Evolutionary conservation across 495 filamentous ascomycete species (phyloP).

Genomic region (Daldinia vernicosa): DNA sequence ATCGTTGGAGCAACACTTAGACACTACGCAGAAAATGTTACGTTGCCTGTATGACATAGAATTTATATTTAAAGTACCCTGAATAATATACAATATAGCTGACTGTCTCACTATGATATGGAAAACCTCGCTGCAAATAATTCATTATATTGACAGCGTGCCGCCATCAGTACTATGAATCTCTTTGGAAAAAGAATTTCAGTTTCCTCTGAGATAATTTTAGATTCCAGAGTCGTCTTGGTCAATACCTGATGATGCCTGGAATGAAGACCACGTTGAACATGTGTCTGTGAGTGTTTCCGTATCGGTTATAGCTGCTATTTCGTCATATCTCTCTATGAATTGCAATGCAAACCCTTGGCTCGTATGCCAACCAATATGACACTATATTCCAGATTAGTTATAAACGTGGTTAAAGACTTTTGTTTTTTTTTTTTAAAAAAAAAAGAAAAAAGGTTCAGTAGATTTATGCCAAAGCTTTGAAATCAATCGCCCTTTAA

Average conservation of each 20-base stretch:
- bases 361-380: slow-evolving; percentile 63
- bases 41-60: no score
- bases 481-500: no score
- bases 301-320: slow-evolving; percentile 49
- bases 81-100: neutral
- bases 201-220: neutral
- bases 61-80: no score
- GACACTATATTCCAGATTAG: slow-evolving; percentile 34
- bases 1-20: no score
- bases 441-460: no score
- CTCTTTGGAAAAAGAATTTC: neutral
- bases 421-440: no score
- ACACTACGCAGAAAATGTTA: no score
- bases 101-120: neutral
- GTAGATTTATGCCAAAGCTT: no score
- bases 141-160: neutral
- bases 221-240: slow-evolving; percentile 60
- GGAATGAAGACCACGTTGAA: slow-evolving; percentile 54
- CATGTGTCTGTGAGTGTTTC: slow-evolving; percentile 51
- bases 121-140: no score
- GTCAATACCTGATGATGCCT: slow-evolving; percentile 33
- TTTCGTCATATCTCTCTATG: slow-evolving; percentile 55
- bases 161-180: neutral
- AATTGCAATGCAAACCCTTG: slow-evolving; percentile 61
- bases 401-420: neutral